These are phyloP conservation scores for Austroboletus rostrupii DNA, from an alignment of 1,284 basidiomycete genomes.

Conservation along the genomic window DNA sequence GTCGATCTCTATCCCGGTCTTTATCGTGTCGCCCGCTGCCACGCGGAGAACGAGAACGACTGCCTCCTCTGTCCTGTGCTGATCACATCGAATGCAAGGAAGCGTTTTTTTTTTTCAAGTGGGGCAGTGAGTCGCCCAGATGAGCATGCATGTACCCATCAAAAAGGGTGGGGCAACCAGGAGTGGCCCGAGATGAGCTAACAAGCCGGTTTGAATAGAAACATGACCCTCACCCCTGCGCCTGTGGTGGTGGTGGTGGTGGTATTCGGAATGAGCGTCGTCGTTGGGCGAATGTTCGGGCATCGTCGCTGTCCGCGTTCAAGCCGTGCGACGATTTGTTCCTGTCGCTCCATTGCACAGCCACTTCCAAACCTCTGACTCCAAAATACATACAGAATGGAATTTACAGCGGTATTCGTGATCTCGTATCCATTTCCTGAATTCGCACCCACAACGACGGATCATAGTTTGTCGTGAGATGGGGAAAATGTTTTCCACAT, in stretches of 20 bases:
- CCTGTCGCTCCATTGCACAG: no score
- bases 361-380: no score
- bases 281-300: slow-evolving; percentile 6
- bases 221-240: slow-evolving; percentile 26
- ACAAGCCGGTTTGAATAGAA: background rate
- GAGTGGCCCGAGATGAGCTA: slow-evolving; percentile 24
- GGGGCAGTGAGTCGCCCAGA: slow-evolving; percentile 15
- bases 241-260: slow-evolving; percentile 7
- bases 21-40: slow-evolving; percentile 6
- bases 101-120: slow-evolving; percentile 4
- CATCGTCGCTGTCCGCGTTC: slow-evolving; percentile 5
- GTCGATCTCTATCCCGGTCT: slow-evolving; percentile 6
- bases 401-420: no score
- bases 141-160: slow-evolving; percentile 5
- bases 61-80: slow-evolving; percentile 18
- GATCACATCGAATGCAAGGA: background rate
- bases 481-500: no score
- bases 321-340: no score
- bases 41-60: slow-evolving; percentile 23
- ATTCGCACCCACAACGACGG: no score
- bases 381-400: no score
- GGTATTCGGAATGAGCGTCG: slow-evolving; percentile 2
- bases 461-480: no score
- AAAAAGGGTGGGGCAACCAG: slow-evolving; percentile 20
- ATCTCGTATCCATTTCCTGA: no score